Evolutionary conservation across 2,329 filamentous ascomycete species (phyloP), one percentile per base, ranked within the genome.

Genomic region (Ascochyta koolunga): DNA sequence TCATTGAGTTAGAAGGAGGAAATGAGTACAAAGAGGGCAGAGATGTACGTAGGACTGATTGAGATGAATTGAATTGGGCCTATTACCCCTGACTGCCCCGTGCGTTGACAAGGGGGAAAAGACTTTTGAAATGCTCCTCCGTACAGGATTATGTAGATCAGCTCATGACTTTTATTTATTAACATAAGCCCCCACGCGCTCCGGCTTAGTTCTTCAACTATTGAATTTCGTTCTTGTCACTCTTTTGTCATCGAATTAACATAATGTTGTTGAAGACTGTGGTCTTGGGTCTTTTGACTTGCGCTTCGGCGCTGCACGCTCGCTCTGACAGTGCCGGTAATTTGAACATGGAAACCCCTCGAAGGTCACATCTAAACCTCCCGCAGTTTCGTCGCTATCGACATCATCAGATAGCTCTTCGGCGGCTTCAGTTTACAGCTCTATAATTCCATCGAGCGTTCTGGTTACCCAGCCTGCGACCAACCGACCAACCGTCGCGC

Each of bases 221-320:
- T 38, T 45, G 11, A 24, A 36, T 10, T 44, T 49, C 33, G 21
- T 33, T 36, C 33, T 31, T 51, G 57, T 58, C 57, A 48, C 43
- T 60, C 56, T 22, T 58, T 61, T 16, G 5, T 29, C 40, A 5
- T 35, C 11, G 11, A 11, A 24, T 36, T n/a, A 35, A 57, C 54
- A 55, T 27, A 16, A 60, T 62, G 59, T 42, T 60, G 10, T 27
- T 47, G 15, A 48, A 50, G 38, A 46, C 50, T 16, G 27, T 58
- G 19, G 15, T 61, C 32, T 46, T 60, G 27, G 35, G 50, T 27
- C 19, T 59, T 32, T 56, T 56, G 16, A 49, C 57, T 42, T 62
- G 54, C 50, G 62, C 52, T n/a, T 52, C 54, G 35, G 60, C 60
- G 54, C 58, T 61, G 13, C 36, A 59, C 44, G 50, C 38, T 58